phyloP scores from a whole-genome alignment of 2,329 filamentous ascomycete genomes.

The Talaromyces sp. region DNA sequence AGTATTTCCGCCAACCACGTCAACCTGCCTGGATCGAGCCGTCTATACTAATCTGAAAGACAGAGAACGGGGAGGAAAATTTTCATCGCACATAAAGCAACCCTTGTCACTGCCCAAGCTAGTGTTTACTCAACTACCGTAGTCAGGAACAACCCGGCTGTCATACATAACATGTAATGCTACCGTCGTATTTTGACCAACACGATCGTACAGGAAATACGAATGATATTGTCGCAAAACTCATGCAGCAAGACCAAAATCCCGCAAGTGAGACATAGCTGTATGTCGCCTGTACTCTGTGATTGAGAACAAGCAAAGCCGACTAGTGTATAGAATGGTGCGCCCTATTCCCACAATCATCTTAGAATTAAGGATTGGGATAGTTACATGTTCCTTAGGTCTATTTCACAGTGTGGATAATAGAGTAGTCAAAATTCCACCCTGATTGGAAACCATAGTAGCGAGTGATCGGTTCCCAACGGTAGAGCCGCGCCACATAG shows the following conservation, averaged over 20 bases:
- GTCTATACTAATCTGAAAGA: neutral
- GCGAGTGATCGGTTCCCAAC: neutral
- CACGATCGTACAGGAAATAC: neutral
- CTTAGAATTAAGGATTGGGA: neutral
- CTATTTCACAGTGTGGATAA: neutral
- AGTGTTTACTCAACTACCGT: neutral
- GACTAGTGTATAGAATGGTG: neutral
- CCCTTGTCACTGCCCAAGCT: neutral
- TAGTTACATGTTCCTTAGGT: neutral
- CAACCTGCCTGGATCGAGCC: too few species aligned
- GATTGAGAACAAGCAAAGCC: neutral
- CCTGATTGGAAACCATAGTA: neutral
- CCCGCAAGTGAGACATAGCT: neutral
- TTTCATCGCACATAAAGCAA: neutral
- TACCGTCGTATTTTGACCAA: neutral
- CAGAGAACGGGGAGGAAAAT: neutral
- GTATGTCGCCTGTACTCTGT: neutral
- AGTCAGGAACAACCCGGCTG: neutral
- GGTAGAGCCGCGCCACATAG: neutral
- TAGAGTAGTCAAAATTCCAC: neutral
- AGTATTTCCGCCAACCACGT: neutral
- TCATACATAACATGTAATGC: neutral
- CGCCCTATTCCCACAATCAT: neutral
- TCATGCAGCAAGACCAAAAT: neutral
- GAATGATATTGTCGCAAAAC: neutral